Evolutionary conservation across 345 rosid genomes (phyloP).

Genomic region (Citrus inodora): DNA sequence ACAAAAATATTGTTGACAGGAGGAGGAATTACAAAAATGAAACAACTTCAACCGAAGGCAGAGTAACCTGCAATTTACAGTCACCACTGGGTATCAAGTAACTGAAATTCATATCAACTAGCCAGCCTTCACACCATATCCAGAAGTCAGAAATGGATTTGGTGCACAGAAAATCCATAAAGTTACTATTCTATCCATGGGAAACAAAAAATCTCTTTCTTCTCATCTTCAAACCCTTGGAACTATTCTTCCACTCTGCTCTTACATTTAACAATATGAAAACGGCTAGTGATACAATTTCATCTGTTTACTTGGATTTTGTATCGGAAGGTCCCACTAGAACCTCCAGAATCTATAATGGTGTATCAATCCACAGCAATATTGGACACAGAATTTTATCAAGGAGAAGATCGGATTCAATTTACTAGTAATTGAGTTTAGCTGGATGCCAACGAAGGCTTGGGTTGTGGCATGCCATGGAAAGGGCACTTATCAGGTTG

Average conservation of each 20-base stretch:
- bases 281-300: not conserved
- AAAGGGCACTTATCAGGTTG: constrained; percentile 48
- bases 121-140: not conserved
- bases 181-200: not conserved
- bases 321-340: not conserved
- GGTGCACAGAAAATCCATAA: not conserved
- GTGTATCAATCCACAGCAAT: not conserved
- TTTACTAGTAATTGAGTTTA: constrained; percentile 11
- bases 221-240: not conserved
- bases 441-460: constrained; percentile 13
- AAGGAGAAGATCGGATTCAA: not conserved
- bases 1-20: too few species aligned
- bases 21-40: too few species aligned
- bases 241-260: not conserved
- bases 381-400: not conserved
- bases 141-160: not conserved
- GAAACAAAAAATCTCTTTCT: not conserved
- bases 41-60: too few species aligned
- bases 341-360: not conserved
- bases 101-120: not conserved
- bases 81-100: too few species aligned
- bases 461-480: constrained; percentile 8
- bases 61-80: too few species aligned
- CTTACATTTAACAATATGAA: not conserved
- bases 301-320: not conserved